Conservation (phyloP, 2,329 filamentous ascomycete genomes). For the Sarocladium oryzae region DNA sequence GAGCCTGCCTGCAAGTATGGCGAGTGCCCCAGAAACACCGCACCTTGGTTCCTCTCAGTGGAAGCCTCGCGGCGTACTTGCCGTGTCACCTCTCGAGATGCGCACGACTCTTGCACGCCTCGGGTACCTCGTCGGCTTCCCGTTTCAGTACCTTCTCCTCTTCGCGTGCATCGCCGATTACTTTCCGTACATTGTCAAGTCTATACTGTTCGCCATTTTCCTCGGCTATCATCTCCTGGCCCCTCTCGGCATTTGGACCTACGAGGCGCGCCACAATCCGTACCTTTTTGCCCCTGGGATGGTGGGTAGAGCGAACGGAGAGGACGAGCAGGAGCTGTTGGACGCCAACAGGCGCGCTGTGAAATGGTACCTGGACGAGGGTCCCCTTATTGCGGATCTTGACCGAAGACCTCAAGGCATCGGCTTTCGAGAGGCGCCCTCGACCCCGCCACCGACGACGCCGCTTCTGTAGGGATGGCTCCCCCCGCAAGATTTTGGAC, state of each 20-base stretch:
- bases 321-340: neutral
- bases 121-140: neutral
- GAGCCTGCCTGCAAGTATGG: neutral
- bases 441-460: neutral
- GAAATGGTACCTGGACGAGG: neutral
- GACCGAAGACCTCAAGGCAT: neutral
- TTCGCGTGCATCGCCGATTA: neutral
- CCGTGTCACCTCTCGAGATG: neutral
- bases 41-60: neutral
- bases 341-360: neutral
- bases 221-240: neutral
- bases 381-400: neutral
- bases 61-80: neutral
- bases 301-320: neutral
- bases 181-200: neutral
- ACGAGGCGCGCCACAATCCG: neutral
- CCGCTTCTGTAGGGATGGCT: neutral
- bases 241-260: neutral
- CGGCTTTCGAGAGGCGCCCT: neutral
- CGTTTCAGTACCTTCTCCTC: neutral
- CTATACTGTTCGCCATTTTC: neutral
- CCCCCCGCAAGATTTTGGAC: too few relatives aligned
- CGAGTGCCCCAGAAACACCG: neutral
- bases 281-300: neutral
- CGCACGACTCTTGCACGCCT: neutral